These are phyloP conservation scores for Colletotrichum sublineola DNA, from an alignment of 2,329 filamentous ascomycete genomes.

Conservation along the genomic window DNA sequence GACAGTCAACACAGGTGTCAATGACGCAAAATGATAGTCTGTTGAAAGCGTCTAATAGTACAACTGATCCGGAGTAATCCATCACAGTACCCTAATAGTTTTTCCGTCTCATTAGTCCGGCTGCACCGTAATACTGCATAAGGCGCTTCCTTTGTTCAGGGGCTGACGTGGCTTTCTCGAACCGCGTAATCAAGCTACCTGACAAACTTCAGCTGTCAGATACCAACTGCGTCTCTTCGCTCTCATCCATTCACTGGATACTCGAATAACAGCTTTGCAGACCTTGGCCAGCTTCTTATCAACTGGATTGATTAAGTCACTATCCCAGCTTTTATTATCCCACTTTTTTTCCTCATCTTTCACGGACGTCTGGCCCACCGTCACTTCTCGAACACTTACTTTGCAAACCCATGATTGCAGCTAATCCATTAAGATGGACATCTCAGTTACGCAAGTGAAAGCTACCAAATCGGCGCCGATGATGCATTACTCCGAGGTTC, in stretches of 20 bases:
- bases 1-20: neutral
- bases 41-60: neutral
- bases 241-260: neutral
- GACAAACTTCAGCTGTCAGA: neutral
- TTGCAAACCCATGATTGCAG: neutral
- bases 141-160: neutral
- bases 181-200: neutral
- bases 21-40: neutral
- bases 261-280: neutral
- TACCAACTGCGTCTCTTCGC: neutral
- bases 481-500: conserved; percentile 12
- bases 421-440: neutral
- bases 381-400: neutral
- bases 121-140: neutral
- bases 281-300: neutral
- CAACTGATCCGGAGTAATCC: neutral
- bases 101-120: neutral
- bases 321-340: no score
- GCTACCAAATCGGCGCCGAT: conserved; percentile 1
- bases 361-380: neutral
- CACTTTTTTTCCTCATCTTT: neutral
- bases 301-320: neutral
- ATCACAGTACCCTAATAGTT: neutral
- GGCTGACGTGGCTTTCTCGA: neutral
- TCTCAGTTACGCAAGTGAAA: neutral